A percentile compares a stretch with the other conserved stretches of the same genome.
Conservation (phyloP, 306 rosid species). For the Vigna hirtella region DNA sequence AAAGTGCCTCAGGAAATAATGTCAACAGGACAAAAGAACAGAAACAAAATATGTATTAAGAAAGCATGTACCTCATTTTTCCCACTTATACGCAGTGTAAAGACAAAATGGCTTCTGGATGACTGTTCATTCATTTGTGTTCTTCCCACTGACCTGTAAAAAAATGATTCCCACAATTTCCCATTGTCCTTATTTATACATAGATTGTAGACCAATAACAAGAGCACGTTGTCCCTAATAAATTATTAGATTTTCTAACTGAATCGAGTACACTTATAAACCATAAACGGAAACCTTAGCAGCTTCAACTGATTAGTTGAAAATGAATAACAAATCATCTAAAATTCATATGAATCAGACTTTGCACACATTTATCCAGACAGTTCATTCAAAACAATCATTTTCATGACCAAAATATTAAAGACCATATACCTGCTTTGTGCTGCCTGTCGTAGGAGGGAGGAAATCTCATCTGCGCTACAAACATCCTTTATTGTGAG, state of each 20-base stretch:
- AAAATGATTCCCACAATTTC: slow-evolving; percentile 27
- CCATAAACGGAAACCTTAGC: background rate
- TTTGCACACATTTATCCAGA: too few relatives aligned
- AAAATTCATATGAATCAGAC: background rate
- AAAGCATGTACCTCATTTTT: slow-evolving; percentile 69
- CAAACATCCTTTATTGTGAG: slow-evolving; percentile 81
- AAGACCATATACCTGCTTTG: slow-evolving; percentile 74
- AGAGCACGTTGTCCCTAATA: background rate
- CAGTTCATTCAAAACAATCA: background rate
- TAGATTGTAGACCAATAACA: slow-evolving; percentile 20
- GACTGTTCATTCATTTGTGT: slow-evolving; percentile 98
- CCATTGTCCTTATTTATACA: background rate
- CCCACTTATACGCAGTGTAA: slow-evolving; percentile 92
- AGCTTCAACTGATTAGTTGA: slow-evolving; percentile 3
- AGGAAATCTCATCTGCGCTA: slow-evolving; percentile 82
- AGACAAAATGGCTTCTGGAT: slow-evolving; percentile 94
- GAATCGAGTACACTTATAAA: background rate
- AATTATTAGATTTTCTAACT: background rate
- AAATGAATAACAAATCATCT: slow-evolving; percentile 27
- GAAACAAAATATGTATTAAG: background rate
- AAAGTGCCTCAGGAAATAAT: slow-evolving; percentile 30
- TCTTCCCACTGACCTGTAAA: slow-evolving; percentile 88
- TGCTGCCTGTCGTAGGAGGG: slow-evolving; percentile 88
- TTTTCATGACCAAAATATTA: slow-evolving; percentile 1
- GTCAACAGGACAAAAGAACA: slow-evolving; percentile 14